phyloP scores from a whole-genome alignment of 1,284 basidiomycete genomes.

The Cutaneotrichosporon dermatis region DNA sequence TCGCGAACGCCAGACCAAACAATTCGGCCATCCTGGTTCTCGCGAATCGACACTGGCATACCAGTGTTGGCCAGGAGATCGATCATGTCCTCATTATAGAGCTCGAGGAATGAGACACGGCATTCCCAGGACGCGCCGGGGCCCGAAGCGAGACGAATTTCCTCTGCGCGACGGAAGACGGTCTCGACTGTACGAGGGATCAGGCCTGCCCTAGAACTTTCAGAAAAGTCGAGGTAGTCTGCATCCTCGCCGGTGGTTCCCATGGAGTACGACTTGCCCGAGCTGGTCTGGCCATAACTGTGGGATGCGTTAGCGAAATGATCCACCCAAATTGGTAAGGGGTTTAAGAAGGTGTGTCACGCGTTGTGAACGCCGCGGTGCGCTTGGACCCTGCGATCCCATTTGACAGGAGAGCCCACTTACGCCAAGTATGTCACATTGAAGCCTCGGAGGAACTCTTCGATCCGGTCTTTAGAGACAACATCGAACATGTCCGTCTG shows the following conservation, averaged over 20 bases:
- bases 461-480: constrained; percentile 78
- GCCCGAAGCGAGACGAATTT: constrained; percentile 69
- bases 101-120: constrained; percentile 77
- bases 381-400: not conserved
- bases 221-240: constrained; percentile 58
- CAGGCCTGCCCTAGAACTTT: constrained; percentile 60
- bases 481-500: constrained; percentile 80
- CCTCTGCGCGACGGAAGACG: constrained; percentile 74
- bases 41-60: constrained; percentile 88
- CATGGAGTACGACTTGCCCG: constrained; percentile 97
- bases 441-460: constrained; percentile 89
- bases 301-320: not conserved
- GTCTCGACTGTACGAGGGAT: constrained; percentile 91
- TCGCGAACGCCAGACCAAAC: constrained; percentile 95
- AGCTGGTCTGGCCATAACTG: constrained; percentile 85
- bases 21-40: constrained; percentile 93
- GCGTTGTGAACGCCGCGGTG: not conserved
- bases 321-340: not conserved
- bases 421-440: constrained; percentile 95
- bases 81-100: constrained; percentile 96
- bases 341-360: not conserved
- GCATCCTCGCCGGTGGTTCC: constrained; percentile 74
- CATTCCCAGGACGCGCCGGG: constrained; percentile 59
- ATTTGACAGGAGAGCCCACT: constrained; percentile 12
- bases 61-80: constrained; percentile 67